Conservation (phyloP, 495 filamentous ascomycete species). For the Podospora pseudocomata region DNA sequence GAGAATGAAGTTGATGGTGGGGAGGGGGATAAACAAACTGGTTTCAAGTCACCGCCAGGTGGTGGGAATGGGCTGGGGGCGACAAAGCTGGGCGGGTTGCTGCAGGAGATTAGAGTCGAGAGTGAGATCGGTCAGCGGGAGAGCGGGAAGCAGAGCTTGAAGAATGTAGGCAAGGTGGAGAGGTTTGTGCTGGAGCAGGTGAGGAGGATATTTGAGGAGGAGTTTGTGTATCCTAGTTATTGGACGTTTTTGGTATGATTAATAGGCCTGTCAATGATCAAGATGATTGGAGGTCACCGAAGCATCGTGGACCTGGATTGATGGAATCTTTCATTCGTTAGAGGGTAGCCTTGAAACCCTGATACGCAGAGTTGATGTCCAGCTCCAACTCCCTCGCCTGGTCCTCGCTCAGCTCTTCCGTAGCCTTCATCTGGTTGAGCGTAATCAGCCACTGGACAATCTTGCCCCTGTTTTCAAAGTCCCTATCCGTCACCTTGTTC, state of each 20-base stretch:
- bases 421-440: conserved; percentile 94
- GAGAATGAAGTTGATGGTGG: conserved; percentile 37
- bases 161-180: conserved; percentile 98
- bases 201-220: conserved; percentile 93
- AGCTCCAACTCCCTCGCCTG: conserved; percentile 83
- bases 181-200: conserved; percentile 96
- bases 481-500: conserved; percentile 88
- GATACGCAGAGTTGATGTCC: conserved; percentile 86
- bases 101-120: conserved; percentile 92
- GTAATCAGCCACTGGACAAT: conserved; percentile 98
- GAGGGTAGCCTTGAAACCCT: conserved; percentile 72
- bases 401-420: conserved; percentile 82
- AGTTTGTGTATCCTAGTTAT: conserved; percentile 96
- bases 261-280: background rate
- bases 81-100: conserved; percentile 60
- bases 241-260: conserved; percentile 91
- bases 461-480: conserved; percentile 91
- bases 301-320: too few relatives aligned
- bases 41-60: conserved; percentile 12
- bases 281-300: too few relatives aligned
- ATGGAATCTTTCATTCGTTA: conserved; percentile 16
- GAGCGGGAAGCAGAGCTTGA: conserved; percentile 86
- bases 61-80: background rate
- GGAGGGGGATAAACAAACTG: conserved; percentile 18
- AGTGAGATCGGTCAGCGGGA: conserved; percentile 94